Evolutionary conservation across 495 filamentous ascomycete genomes (phyloP).

Genomic region (Aspergillus avenaceus): DNA sequence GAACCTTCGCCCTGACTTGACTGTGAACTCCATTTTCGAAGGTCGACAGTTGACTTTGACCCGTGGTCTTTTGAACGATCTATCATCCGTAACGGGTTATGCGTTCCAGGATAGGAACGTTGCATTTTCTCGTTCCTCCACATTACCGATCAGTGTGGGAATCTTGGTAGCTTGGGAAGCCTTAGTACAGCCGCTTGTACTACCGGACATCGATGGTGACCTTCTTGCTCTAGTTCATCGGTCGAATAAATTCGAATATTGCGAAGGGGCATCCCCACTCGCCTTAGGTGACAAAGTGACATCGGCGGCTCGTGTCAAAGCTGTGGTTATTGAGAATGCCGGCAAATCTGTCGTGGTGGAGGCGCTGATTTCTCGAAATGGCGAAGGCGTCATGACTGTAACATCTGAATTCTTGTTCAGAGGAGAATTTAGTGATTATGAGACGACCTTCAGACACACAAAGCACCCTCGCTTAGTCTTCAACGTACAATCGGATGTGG

Average conservation of each 20-base stretch:
- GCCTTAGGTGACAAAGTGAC: conserved; percentile 90
- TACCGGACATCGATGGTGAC: conserved; percentile 88
- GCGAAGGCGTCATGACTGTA: conserved; percentile 89
- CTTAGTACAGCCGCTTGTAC: conserved; percentile 97
- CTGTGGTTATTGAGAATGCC: conserved; percentile 95
- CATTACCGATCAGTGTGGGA: conserved; percentile 73
- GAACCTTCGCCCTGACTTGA: neutral
- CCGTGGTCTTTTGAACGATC: neutral
- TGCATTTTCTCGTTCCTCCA: conserved; percentile 78
- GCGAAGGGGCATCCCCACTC: conserved; percentile 87
- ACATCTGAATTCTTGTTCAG: conserved; percentile 97
- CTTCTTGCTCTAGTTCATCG: conserved; percentile 91
- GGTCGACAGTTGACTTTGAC: neutral
- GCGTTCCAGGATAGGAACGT: neutral
- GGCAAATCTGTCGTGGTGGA: conserved; percentile 99
- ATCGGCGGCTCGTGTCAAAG: conserved; percentile 93
- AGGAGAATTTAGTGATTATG: conserved; percentile 83
- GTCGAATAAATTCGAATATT: conserved; percentile 96
- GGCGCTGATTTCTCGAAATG: conserved; percentile 85
- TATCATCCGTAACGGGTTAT: neutral
- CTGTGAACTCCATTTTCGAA: neutral
- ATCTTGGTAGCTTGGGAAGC: conserved; percentile 99
- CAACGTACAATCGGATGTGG: conserved; percentile 76
- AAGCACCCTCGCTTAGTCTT: conserved; percentile 92
- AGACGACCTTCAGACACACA: conserved; percentile 98